Evolutionary conservation across 805 yeast species (phyloP).

Genomic region (Zygosaccharomyces siamensis): DNA sequence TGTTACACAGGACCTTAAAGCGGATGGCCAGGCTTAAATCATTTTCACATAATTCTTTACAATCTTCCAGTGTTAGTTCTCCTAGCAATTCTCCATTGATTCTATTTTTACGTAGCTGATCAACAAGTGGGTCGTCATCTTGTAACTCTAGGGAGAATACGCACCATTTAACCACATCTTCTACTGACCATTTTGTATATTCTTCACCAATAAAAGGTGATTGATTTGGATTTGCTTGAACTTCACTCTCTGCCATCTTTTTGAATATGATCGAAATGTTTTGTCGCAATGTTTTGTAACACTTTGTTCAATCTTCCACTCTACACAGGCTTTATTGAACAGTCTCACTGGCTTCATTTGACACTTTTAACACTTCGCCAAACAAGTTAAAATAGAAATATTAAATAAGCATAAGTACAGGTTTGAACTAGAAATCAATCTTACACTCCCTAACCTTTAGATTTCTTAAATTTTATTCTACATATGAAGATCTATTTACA

Average conservation of each 20-base stretch:
- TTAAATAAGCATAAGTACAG: not conserved
- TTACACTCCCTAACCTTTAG: not conserved
- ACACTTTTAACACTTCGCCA: not conserved
- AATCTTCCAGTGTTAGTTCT: conserved; percentile 62
- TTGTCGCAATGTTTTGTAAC: not conserved
- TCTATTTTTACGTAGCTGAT: conserved; percentile 19
- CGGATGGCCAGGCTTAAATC: conserved; percentile 52
- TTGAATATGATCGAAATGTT: no score
- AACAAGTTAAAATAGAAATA: not conserved
- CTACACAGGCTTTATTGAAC: not conserved
- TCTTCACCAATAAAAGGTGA: conserved; percentile 12
- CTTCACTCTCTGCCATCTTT: conserved; percentile 8
- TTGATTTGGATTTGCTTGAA: not conserved
- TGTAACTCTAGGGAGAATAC: conserved; percentile 14
- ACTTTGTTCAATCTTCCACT: not conserved
- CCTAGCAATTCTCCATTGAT: conserved; percentile 61
- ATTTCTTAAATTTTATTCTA: not conserved
- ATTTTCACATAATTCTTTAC: conserved; percentile 64
- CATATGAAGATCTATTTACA: not conserved
- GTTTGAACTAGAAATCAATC: not conserved
- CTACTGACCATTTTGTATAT: conserved; percentile 22
- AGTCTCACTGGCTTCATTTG: not conserved
- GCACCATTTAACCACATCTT: conserved; percentile 29
- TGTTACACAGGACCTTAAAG: conserved; percentile 56
- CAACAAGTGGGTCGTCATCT: conserved; percentile 14